Evolutionary conservation across 2,329 filamentous ascomycete species (phyloP), one percentile per base, ranked within the genome.

Genomic region (Aspergillus sp.): DNA sequence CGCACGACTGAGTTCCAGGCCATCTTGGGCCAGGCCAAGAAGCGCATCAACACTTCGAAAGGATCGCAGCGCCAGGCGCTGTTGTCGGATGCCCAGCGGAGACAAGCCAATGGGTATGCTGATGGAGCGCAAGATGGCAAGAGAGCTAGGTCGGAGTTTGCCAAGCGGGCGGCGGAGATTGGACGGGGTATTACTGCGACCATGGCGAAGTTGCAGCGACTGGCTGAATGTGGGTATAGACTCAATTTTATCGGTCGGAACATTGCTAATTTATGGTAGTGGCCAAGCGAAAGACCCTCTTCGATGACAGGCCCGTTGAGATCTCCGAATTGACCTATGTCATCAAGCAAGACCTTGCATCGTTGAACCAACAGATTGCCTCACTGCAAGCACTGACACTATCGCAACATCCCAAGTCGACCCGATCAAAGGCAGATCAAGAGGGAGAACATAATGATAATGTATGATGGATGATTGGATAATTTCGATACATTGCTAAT

Each of bases 361-460:
- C 78, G 5, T 68, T 88, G 45, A 97, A 96, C 68, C 83, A 89
- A 54, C 87, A 95, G 62, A 97, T 97, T 57, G 86, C 86, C 37
- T 76, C 77, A 7, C 75, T 98, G n/a, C 88, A 95, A 62, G 72
- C 78, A 6, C 76, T 96, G 37, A 85, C 89, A 10, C 80, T 83
- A 42, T 79, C 87, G 46, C 85, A 90, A 66, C 86, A 91, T 57
- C 85, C 87, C 12, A 77, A 75, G 52, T 65, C 66, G 5, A 71
- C 67, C 47, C 69, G 70, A 33, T 65, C 67, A 39, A 69, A 66
- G 52, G 66, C 66, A 12, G 78, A 82, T 49, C 90, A 96, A 62
- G 89, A 95, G 67, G 90, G 90, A 56, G 90, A 97, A 64, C 94
- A 98, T 72, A 95, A 95, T 74, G 95, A 95, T 70, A 96, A 97